phyloP scores from a whole-genome alignment of 73 alveolate genomes.

The Tetrahymena borealis region DNA sequence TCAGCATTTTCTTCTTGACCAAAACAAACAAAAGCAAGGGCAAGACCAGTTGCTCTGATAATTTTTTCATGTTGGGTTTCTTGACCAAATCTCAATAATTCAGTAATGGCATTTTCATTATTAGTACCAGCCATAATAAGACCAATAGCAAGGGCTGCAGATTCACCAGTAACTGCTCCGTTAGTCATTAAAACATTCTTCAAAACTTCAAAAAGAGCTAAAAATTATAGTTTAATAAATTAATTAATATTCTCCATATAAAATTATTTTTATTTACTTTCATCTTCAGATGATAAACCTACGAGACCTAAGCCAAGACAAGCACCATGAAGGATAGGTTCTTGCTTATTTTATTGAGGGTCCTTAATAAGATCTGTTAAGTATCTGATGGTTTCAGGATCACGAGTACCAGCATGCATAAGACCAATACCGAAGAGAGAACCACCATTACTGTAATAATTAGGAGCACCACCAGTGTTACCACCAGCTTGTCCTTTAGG shows the following conservation, averaged over 20 bases:
- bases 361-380: background rate
- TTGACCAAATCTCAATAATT: conserved; percentile 46
- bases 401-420: conserved; percentile 21
- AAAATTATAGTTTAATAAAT: background rate
- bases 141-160: conserved; percentile 90
- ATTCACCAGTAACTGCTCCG: conserved; percentile 90
- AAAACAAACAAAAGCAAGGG: conserved; percentile 77
- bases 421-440: conserved; percentile 33
- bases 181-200: conserved; percentile 72
- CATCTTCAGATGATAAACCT: conserved; percentile 81
- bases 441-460: conserved; percentile 28
- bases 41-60: conserved; percentile 73
- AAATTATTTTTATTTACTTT: conserved; percentile 30
- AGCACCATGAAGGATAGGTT: conserved; percentile 88
- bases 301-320: conserved; percentile 85
- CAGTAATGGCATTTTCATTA: conserved; percentile 66
- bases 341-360: conserved; percentile 43
- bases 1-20: conserved; percentile 88
- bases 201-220: conserved; percentile 38
- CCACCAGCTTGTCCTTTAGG: conserved; percentile 56
- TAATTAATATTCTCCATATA: background rate
- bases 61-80: conserved; percentile 67
- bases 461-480: conserved; percentile 26
- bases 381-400: background rate
- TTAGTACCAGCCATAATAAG: conserved; percentile 82